Evolutionary conservation across 2,329 filamentous ascomycete genomes (phyloP).

Genomic region (Phialophora tarda): DNA sequence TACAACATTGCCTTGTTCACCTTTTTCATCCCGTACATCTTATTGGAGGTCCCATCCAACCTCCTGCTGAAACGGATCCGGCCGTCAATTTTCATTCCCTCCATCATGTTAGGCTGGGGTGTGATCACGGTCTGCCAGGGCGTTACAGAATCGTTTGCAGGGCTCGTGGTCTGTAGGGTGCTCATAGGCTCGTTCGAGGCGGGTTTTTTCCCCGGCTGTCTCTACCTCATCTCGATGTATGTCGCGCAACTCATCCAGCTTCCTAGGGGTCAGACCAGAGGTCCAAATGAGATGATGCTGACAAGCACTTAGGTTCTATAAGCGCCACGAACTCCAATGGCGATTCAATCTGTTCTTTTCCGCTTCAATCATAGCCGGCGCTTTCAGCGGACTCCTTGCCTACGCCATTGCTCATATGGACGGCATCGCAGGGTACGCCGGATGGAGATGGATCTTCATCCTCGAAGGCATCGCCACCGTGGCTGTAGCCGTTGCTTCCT

Average conservation of each 20-base stretch:
- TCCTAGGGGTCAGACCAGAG: neutral
- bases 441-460: slow-evolving; percentile 48
- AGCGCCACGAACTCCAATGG: slow-evolving; percentile 47
- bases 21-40: slow-evolving; percentile 38
- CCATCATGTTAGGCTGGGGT: slow-evolving; percentile 41
- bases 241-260: slow-evolving; percentile 3
- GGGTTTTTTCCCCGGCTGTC: slow-evolving; percentile 48
- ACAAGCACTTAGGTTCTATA: slow-evolving; percentile 44
- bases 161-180: slow-evolving; percentile 43
- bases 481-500: slow-evolving; percentile 39
- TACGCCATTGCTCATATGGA: slow-evolving; percentile 60
- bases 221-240: slow-evolving; percentile 39
- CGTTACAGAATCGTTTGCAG: slow-evolving; percentile 42
- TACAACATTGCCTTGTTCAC: slow-evolving; percentile 41
- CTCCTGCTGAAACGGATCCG: slow-evolving; percentile 49
- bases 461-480: slow-evolving; percentile 45
- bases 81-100: slow-evolving; percentile 36
- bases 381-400: slow-evolving; percentile 56
- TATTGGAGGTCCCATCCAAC: slow-evolving; percentile 53
- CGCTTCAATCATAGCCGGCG: slow-evolving; percentile 49
- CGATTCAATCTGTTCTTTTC: slow-evolving; percentile 46
- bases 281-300: slow-evolving; percentile 34
- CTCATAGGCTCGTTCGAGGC: slow-evolving; percentile 45
- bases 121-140: slow-evolving; percentile 50
- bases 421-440: slow-evolving; percentile 45